These are phyloP conservation scores for Centella asiatica DNA, from an alignment of 129 eudicot species.

Conservation along the genomic window DNA sequence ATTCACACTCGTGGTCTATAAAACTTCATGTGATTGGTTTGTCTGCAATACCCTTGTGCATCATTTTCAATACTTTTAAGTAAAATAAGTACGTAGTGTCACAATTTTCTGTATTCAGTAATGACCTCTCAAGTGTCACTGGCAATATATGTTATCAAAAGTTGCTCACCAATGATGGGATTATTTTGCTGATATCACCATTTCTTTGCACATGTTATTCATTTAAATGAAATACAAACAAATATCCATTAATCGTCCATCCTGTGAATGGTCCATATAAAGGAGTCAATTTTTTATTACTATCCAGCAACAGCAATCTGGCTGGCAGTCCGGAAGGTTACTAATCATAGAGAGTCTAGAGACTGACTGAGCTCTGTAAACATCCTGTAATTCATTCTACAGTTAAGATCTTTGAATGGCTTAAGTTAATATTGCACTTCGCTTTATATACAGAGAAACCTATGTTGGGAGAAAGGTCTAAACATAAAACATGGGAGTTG, in stretches of 20 bases:
- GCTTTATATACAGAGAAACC: conserved; percentile 36
- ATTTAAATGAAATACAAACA: too few relatives aligned
- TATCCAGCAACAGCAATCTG: too few relatives aligned
- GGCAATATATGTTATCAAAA: too few relatives aligned
- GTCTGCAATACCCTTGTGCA: conserved; percentile 4
- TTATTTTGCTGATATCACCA: not conserved
- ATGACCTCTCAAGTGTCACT: too few relatives aligned
- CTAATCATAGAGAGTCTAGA: too few relatives aligned
- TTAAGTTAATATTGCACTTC: not conserved
- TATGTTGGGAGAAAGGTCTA: conserved; percentile 33
- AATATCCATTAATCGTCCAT: too few relatives aligned
- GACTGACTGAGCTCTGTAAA: not conserved
- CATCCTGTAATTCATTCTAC: not conserved
- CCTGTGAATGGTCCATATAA: too few relatives aligned
- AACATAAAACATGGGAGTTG: conserved; percentile 38
- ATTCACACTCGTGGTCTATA: conserved; percentile 56
- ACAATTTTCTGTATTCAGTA: too few relatives aligned
- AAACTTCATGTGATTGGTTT: conserved; percentile 87
- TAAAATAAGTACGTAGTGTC: too few relatives aligned
- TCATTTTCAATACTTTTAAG: not conserved
- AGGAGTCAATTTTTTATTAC: too few relatives aligned
- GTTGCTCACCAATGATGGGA: not conserved
- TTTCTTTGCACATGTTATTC: too few relatives aligned
- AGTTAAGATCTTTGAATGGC: not conserved
- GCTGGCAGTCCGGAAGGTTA: too few relatives aligned